A percentile compares a stretch with the other conserved stretches of the same genome.
Conservation (phyloP, 139 green algal genomes). For the Ettlia oleoabundans region DNA sequence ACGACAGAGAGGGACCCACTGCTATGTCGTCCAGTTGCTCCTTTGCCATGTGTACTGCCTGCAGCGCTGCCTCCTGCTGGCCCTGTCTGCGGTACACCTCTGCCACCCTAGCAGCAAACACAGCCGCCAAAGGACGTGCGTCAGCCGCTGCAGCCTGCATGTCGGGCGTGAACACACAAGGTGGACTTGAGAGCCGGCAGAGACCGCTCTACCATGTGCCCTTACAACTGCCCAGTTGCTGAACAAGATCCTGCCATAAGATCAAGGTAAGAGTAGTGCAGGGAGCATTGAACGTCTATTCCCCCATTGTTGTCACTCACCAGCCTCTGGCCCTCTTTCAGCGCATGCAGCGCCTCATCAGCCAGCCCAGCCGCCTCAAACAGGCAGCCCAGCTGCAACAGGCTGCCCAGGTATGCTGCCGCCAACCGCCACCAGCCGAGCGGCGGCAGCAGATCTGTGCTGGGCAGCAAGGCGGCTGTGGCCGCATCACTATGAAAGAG, state of each 20-base stretch:
- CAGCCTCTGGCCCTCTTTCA: conserved; percentile 55
- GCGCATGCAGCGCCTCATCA: conserved; percentile 59
- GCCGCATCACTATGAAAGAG: neutral
- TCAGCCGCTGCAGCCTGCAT: conserved; percentile 28
- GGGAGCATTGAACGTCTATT: no score
- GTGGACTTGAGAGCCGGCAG: no score
- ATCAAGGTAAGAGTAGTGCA: no score
- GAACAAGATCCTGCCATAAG: no score
- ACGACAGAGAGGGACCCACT: neutral
- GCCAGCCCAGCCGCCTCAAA: conserved; percentile 55
- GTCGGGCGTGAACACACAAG: no score
- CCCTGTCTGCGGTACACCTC: conserved; percentile 29
- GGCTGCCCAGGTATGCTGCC: conserved; percentile 43
- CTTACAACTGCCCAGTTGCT: no score
- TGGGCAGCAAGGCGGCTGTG: neutral
- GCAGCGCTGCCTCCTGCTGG: neutral
- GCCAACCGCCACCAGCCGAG: conserved; percentile 49
- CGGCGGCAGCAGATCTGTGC: neutral
- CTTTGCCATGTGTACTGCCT: neutral
- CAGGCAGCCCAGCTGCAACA: conserved; percentile 53
- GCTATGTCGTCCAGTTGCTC: neutral
- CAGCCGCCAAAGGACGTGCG: neutral
- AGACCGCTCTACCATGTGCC: no score
- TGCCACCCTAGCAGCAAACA: conserved; percentile 30
- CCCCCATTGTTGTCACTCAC: conserved; percentile 18